Evolutionary conservation across 2,329 filamentous ascomycete genomes (phyloP).

Genomic region (Rhynchosporium agropyri): DNA sequence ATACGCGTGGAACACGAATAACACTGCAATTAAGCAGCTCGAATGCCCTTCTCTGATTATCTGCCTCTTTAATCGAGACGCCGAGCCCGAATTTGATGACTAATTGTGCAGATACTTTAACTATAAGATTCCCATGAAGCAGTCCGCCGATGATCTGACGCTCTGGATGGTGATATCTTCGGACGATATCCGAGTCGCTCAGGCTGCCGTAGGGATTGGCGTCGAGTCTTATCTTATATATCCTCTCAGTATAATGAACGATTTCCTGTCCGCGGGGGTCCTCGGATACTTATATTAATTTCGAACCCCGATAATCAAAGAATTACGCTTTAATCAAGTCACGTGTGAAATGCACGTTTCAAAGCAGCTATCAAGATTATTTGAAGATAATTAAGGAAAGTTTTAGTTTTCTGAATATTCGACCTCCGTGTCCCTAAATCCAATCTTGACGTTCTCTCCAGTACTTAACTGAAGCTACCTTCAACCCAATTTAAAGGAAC

Average conservation of each 20-base stretch:
- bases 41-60: slow-evolving; percentile 15
- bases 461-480: slow-evolving; percentile 12
- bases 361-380: neutral
- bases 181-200: slow-evolving; percentile 13
- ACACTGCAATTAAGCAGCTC: too few relatives aligned
- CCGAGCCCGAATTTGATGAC: slow-evolving; percentile 15
- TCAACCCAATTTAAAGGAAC: slow-evolving; percentile 3
- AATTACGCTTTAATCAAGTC: too few relatives aligned
- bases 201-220: neutral
- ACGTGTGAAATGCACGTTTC: neutral
- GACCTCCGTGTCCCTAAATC: neutral
- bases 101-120: slow-evolving; percentile 12
- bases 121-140: slow-evolving; percentile 2
- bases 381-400: neutral
- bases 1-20: too few relatives aligned
- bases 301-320: too few relatives aligned
- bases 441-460: neutral
- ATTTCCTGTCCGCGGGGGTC: neutral
- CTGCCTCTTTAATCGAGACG: slow-evolving; percentile 12
- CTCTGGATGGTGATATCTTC: slow-evolving; percentile 5
- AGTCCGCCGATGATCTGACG: slow-evolving; percentile 12
- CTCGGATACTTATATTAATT: neutral
- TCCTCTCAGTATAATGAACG: neutral
- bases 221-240: neutral
- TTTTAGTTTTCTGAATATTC: neutral